phyloP scores from a whole-genome alignment of 805 yeast genomes.

The Cyberlindnera xylosilytica region DNA sequence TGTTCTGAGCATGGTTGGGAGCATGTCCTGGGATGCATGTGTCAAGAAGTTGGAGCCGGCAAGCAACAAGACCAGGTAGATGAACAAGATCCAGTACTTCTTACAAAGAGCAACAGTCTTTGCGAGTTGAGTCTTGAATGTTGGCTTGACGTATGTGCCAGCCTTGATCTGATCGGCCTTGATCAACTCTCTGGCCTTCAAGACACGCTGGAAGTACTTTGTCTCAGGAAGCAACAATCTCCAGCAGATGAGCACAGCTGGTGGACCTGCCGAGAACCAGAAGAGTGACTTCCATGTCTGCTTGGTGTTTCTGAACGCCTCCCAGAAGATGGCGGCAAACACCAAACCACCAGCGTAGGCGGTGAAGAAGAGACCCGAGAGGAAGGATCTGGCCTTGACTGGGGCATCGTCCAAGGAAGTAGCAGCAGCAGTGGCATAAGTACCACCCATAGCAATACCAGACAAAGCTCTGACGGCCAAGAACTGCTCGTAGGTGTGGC shows the following conservation, averaged over 20 bases:
- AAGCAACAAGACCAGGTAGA: constrained; percentile 58
- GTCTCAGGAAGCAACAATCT: constrained; percentile 61
- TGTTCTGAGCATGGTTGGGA: constrained; percentile 56
- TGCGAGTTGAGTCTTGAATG: constrained; percentile 21
- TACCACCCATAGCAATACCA: constrained; percentile 55
- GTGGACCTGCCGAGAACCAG: constrained; percentile 71
- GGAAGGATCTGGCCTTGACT: constrained; percentile 52
- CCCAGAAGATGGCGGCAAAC: constrained; percentile 58
- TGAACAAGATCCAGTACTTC: constrained; percentile 58
- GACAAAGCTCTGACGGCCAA: constrained; percentile 61
- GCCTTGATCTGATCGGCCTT: constrained; percentile 27
- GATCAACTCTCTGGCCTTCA: constrained; percentile 29
- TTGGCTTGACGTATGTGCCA: constrained; percentile 28
- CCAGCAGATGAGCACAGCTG: constrained; percentile 55
- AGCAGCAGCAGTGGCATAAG: constrained; percentile 43
- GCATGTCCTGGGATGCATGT: constrained; percentile 75
- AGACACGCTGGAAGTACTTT: constrained; percentile 39
- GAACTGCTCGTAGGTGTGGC: constrained; percentile 52
- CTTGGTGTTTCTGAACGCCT: constrained; percentile 50
- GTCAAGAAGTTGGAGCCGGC: constrained; percentile 69
- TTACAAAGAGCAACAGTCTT: constrained; percentile 35
- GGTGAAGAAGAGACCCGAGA: constrained; percentile 57
- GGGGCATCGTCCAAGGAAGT: constrained; percentile 63
- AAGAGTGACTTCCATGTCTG: constrained; percentile 67
- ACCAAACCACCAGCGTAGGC: constrained; percentile 67